Evolutionary conservation across 352 stramenopile species (phyloP), one percentile per base, ranked within the genome.

Genomic region (Peronospora farinosa): DNA sequence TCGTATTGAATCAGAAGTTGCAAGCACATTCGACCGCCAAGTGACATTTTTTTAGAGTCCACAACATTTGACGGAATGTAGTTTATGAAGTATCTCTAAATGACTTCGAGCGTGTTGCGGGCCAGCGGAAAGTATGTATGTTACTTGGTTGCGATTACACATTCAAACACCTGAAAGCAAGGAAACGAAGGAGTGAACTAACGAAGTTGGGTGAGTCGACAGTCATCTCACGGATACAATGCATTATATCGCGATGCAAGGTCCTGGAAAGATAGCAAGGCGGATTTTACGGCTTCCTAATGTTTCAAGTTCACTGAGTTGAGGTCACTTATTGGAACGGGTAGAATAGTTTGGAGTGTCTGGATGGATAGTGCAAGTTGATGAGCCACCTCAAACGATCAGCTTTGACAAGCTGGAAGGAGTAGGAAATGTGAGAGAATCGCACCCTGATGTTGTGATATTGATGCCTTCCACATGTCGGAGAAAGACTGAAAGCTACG

Each of bases 261-360:
- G 43, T 46, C 1, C 63, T 47, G 12, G 23, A 35, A 5, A 41
- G 33, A 9, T 65, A 54, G 43, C 0, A 42, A 13, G 19, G n/a
- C 65, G 73, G 45, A 64, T 62, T 38, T 45, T 86, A 2, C 86
- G 74, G 77, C 47, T 69, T 6, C 77, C 77, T 0, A 65, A 63
- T 84, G 27, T 78, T 82, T 44, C 72, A 72, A 15, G 63, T 65
- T 2, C 52, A 78, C 49, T 46, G 54, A 28, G 57, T 71, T 2
- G 55, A 69, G 7, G 21, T 82, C 11, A 52, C 36, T 11, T n/a
- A n/a, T n/a, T n/a, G n/a, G n/a, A 16, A 62, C 3, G 35, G 43
- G 9, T 17, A 55, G 0, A 15, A 1, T 6, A 40, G 70, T 9
- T 15, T 61, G n/a, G 17, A 55, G 10, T 47, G 19, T 28, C 40